A percentile compares a stretch with the other conserved stretches of the same genome.
Evolutionary conservation across 2,329 filamentous ascomycete genomes (phyloP).

Genomic region (Verticillium alfalfae): DNA sequence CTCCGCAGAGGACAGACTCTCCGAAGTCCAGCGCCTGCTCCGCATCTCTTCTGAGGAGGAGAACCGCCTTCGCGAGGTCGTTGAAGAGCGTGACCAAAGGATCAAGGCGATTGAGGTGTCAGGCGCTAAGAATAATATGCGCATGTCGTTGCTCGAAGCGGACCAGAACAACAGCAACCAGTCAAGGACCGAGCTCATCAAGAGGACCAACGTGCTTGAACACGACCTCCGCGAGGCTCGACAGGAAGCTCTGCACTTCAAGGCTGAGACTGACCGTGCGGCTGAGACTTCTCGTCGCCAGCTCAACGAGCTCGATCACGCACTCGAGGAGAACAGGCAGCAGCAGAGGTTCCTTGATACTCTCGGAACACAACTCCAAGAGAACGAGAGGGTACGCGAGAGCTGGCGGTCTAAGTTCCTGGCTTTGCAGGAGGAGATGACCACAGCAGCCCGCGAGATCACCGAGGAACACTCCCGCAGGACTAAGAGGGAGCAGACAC

Average conservation of each 20-base stretch:
- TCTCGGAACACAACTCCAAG: conserved; percentile 73
- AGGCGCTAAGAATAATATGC: conserved; percentile 51
- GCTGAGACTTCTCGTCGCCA: conserved; percentile 45
- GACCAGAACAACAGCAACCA: conserved; percentile 55
- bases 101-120: conserved; percentile 55
- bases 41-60: conserved; percentile 69
- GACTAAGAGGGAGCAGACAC: conserved; percentile 72
- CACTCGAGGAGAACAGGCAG: conserved; percentile 60
- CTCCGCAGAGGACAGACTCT: conserved; percentile 65
- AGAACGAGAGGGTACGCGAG: conserved; percentile 79
- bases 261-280: conserved; percentile 54
- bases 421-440: conserved; percentile 82
- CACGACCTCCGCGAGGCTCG: conserved; percentile 48
- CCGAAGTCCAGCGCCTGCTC: conserved; percentile 66
- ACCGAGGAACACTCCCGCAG: conserved; percentile 76
- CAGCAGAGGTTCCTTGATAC: conserved; percentile 69
- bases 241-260: conserved; percentile 56
- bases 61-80: conserved; percentile 57
- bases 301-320: conserved; percentile 41
- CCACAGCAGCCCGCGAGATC: conserved; percentile 69
- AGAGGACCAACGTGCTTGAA: conserved; percentile 48
- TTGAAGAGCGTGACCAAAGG: conserved; percentile 65
- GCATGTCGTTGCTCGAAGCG: conserved; percentile 62
- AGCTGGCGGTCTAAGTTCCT: conserved; percentile 80
- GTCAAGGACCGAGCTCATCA: conserved; percentile 48